Evolutionary conservation across 202 grass and related monocot genomes (phyloP).

Genomic region (Setaria italica): DNA sequence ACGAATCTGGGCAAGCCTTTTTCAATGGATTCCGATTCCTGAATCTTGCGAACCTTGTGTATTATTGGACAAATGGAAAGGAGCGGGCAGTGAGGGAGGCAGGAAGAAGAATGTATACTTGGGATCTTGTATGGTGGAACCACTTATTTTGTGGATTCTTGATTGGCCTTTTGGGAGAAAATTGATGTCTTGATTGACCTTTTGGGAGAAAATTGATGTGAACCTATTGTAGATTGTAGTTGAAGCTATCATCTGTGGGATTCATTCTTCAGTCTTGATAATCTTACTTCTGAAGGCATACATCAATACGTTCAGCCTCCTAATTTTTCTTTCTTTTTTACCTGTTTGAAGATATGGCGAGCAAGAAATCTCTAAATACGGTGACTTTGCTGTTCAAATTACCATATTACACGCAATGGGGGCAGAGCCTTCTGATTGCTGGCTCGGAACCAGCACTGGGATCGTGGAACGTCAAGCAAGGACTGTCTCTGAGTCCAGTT

Average conservation of each 20-base stretch:
- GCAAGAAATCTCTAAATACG: conserved; percentile 56
- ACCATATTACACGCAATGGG: conserved; percentile 92
- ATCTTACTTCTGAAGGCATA: not conserved
- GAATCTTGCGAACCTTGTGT: conserved; percentile 4
- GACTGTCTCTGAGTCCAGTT: conserved; percentile 64
- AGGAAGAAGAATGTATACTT: not conserved
- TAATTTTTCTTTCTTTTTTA: not conserved
- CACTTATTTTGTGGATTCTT: not conserved
- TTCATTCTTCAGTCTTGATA: conserved; percentile 31
- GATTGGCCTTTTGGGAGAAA: not conserved
- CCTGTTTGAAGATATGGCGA: conserved; percentile 51
- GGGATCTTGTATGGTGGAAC: not conserved
- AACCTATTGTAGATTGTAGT: not conserved
- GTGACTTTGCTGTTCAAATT: conserved; percentile 81
- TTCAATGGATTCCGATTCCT: not conserved
- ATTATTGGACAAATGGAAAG: too few relatives aligned
- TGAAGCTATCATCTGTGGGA: not conserved
- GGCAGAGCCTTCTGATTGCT: conserved; percentile 72
- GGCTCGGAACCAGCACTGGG: conserved; percentile 73
- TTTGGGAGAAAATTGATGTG: not conserved
- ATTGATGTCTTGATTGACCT: not conserved
- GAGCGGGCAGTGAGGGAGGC: not conserved
- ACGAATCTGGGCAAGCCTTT: conserved; percentile 27
- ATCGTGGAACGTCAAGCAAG: conserved; percentile 89
- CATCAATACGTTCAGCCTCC: conserved; percentile 20